A percentile compares a stretch with the other conserved stretches of the same genome.
Evolutionary conservation across 2,329 filamentous ascomycete species (phyloP).

Genomic region (Clonostachys byssicola): DNA sequence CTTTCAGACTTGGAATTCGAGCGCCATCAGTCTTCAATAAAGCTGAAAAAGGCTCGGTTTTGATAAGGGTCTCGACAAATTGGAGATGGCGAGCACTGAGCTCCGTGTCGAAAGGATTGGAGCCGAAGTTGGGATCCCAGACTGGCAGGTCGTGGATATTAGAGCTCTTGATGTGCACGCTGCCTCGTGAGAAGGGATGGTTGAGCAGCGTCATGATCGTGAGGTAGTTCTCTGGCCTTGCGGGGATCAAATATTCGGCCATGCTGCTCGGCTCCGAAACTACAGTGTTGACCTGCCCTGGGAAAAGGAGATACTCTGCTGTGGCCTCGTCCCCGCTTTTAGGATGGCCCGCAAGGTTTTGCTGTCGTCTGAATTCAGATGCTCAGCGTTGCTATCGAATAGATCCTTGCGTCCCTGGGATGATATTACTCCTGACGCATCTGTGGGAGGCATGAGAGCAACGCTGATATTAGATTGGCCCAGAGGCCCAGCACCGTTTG

Average conservation of each 20-base stretch:
- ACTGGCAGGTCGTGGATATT: slow-evolving; percentile 31
- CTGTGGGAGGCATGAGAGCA: slow-evolving; percentile 25
- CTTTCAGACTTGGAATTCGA: slow-evolving; percentile 40
- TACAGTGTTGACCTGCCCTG: slow-evolving; percentile 17
- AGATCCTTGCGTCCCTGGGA: slow-evolving; percentile 13
- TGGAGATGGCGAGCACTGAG: slow-evolving; percentile 36
- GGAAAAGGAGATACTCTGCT: slow-evolving; percentile 25
- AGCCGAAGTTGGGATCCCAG: slow-evolving; percentile 53
- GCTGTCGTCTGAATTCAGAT: slow-evolving; percentile 8
- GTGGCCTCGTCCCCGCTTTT: slow-evolving; percentile 17
- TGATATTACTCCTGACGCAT: slow-evolving; percentile 16
- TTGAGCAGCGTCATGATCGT: slow-evolving; percentile 52
- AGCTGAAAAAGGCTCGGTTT: slow-evolving; percentile 27
- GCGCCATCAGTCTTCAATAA: slow-evolving; percentile 40
- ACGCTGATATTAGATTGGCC: slow-evolving; percentile 30
- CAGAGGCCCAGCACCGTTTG: slow-evolving; percentile 16
- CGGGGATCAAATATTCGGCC: slow-evolving; percentile 11
- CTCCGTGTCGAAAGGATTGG: slow-evolving; percentile 52
- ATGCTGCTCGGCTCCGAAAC: slow-evolving; percentile 17
- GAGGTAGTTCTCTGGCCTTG: slow-evolving; percentile 40
- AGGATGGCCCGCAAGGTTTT: slow-evolving; percentile 18
- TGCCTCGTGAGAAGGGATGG: slow-evolving; percentile 56
- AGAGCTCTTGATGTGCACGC: slow-evolving; percentile 47
- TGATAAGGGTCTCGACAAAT: slow-evolving; percentile 29
- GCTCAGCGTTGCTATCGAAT: slow-evolving; percentile 10